A percentile compares a stretch with the other conserved stretches of the same genome.
These are phyloP conservation scores for Cucurbita pepo DNA, from an alignment of 306 rosid genomes.

Conservation along the genomic window DNA sequence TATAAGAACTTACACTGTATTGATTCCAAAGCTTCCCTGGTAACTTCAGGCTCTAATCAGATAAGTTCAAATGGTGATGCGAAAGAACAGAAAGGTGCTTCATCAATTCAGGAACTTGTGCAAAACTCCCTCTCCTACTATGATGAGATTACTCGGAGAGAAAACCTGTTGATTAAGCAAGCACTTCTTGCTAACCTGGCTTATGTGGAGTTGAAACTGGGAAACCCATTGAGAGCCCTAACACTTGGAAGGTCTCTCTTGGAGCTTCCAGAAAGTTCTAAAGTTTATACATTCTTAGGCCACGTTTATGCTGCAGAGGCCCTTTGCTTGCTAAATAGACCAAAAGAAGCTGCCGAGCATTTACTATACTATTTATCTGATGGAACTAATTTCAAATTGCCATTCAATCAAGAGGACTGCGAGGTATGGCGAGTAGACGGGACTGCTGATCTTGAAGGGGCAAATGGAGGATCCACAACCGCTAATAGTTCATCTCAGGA, in stretches of 20 bases:
- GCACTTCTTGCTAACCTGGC: constrained; percentile 82
- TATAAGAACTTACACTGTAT: constrained; percentile 33
- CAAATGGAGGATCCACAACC: constrained; percentile 37
- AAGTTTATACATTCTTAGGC: constrained; percentile 66
- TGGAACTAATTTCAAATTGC: constrained; percentile 40
- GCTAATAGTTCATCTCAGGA: constrained; percentile 35
- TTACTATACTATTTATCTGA: constrained; percentile 58
- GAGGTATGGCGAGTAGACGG: constrained; percentile 49
- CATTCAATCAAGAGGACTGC: constrained; percentile 67
- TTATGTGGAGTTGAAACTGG: constrained; percentile 78
- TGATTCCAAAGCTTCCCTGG: constrained; percentile 50
- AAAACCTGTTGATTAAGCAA: constrained; percentile 66
- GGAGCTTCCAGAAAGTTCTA: constrained; percentile 76
- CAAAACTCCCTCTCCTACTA: constrained; percentile 68
- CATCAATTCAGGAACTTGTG: constrained; percentile 60
- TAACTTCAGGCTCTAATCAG: constrained; percentile 44
- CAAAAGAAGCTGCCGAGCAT: constrained; percentile 75
- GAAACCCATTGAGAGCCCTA: constrained; percentile 65
- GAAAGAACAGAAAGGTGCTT: constrained; percentile 74
- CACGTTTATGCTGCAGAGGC: constrained; percentile 92
- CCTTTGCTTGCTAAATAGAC: constrained; percentile 72
- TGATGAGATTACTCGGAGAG: constrained; percentile 50
- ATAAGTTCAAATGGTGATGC: constrained; percentile 59
- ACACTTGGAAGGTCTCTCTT: constrained; percentile 46
- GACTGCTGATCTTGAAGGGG: constrained; percentile 53